phyloP scores from a whole-genome alignment of 1,284 basidiomycete species.

The Malassezia brasiliensis region DNA sequence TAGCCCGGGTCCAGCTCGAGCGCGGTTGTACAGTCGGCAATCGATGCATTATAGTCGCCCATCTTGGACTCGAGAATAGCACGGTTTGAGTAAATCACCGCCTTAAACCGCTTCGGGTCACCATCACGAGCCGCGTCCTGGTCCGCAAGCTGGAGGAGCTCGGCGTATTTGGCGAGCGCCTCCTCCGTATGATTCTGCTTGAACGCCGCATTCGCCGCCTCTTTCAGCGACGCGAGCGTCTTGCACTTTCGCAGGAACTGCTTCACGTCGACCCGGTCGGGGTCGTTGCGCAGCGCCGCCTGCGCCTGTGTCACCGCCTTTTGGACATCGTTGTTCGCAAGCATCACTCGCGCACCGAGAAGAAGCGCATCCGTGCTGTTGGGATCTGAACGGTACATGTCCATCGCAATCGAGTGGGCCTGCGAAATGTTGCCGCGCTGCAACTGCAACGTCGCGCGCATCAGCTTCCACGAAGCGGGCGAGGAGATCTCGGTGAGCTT shows the following conservation, averaged over 20 bases:
- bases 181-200: slow-evolving; percentile 58
- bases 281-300: slow-evolving; percentile 68
- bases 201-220: slow-evolving; percentile 71
- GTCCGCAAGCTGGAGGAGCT: slow-evolving; percentile 29
- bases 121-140: slow-evolving; percentile 27
- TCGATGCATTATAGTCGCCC: slow-evolving; percentile 59
- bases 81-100: slow-evolving; percentile 69
- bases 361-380: slow-evolving; percentile 72
- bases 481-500: slow-evolving; percentile 25
- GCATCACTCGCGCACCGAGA: slow-evolving; percentile 67
- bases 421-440: slow-evolving; percentile 33
- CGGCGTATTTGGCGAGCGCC: slow-evolving; percentile 55
- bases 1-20: slow-evolving; percentile 59
- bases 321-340: slow-evolving; percentile 61
- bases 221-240: slow-evolving; percentile 69
- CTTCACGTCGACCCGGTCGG: slow-evolving; percentile 63
- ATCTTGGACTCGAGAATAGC: slow-evolving; percentile 70
- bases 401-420: slow-evolving; percentile 52
- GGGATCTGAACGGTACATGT: slow-evolving; percentile 62
- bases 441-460: slow-evolving; percentile 26
- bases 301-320: slow-evolving; percentile 64
- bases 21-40: slow-evolving; percentile 62
- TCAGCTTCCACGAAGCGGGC: slow-evolving; percentile 25
- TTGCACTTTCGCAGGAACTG: slow-evolving; percentile 65
- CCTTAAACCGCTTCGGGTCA: slow-evolving; percentile 46